Evolutionary conservation across 179 eudicot genomes (phyloP).

Genomic region (Silene noctiflora): DNA sequence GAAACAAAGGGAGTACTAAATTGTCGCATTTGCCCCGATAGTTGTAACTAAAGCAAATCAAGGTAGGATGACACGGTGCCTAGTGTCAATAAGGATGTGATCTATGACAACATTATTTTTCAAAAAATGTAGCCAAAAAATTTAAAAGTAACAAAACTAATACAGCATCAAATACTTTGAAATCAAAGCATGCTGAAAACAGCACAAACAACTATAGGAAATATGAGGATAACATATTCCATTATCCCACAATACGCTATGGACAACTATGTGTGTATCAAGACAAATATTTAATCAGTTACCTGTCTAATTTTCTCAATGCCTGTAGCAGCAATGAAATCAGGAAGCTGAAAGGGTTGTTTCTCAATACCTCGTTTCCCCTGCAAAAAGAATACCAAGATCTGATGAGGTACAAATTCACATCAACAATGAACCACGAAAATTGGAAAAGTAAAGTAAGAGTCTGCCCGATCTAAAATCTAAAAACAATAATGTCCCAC

Average conservation of each 20-base stretch:
- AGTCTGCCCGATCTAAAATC: conserved; percentile 19
- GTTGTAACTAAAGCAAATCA: no score
- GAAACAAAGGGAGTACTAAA: no score
- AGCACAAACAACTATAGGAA: not conserved
- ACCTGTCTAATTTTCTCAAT: conserved; percentile 99
- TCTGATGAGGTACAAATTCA: conserved; percentile 38
- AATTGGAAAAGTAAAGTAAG: conserved; percentile 3
- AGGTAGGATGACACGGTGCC: no score
- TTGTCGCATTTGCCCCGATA: no score
- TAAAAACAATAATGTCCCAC: conserved; percentile 17
- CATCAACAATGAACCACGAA: conserved; percentile 13
- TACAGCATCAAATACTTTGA: not conserved
- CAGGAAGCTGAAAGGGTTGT: conserved; percentile 99
- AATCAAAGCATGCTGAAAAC: not conserved
- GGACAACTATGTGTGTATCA: not conserved
- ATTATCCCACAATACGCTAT: not conserved
- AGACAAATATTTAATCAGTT: not conserved
- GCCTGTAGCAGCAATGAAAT: conserved; percentile 98
- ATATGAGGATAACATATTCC: not conserved
- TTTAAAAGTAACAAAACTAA: no score
- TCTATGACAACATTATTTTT: no score
- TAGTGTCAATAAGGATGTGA: no score
- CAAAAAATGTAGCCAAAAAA: no score
- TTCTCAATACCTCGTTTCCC: conserved; percentile 98
- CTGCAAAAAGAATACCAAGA: conserved; percentile 46